A percentile compares a stretch with the other conserved stretches of the same genome.
These are phyloP conservation scores for Onygenales sp. DNA, from an alignment of 2,329 filamentous ascomycete species.

Conservation along the genomic window DNA sequence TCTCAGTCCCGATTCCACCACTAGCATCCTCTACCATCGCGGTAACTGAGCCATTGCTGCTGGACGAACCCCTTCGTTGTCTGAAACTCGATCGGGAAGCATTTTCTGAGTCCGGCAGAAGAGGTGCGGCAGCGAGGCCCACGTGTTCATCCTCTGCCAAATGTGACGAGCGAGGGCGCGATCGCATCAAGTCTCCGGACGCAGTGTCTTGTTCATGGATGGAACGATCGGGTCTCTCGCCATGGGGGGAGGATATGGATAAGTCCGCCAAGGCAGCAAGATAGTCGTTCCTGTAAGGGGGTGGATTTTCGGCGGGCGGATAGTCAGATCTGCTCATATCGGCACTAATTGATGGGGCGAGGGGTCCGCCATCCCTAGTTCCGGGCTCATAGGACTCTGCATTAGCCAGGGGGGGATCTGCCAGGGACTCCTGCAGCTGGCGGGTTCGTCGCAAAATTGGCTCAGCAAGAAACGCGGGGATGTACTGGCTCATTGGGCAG, in stretches of 20 bases:
- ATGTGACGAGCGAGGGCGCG: too few relatives aligned
- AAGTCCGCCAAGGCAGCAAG: not conserved
- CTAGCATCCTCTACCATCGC: not conserved
- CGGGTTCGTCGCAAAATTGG: conserved; percentile 34
- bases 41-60: too few relatives aligned
- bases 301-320: not conserved
- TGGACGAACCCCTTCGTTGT: too few relatives aligned
- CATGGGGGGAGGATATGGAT: too few relatives aligned
- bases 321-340: not conserved
- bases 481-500: conserved; percentile 34
- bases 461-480: conserved; percentile 35
- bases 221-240: too few relatives aligned
- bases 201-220: too few relatives aligned
- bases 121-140: too few relatives aligned
- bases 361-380: not conserved
- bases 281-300: not conserved
- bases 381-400: not conserved
- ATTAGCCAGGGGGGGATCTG: not conserved
- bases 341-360: not conserved
- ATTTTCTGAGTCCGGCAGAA: too few relatives aligned
- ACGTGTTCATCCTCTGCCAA: too few relatives aligned
- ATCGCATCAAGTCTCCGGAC: too few relatives aligned
- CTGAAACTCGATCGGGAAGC: too few relatives aligned
- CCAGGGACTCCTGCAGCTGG: conserved; percentile 22
- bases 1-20: not conserved